Conservation (phyloP, 148 eudicot genomes). For the Salicornia ramosissima region DNA sequence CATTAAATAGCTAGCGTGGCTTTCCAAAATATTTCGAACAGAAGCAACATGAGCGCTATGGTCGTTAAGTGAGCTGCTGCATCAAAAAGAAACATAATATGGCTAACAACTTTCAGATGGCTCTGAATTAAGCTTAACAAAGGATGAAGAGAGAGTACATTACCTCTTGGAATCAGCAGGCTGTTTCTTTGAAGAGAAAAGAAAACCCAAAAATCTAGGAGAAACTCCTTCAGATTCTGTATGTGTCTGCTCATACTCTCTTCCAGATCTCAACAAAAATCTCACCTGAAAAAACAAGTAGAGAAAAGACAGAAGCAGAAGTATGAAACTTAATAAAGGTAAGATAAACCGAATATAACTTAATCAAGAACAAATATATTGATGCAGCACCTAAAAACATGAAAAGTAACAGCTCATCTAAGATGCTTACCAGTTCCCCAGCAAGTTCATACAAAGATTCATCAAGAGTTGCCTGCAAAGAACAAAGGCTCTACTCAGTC, state of each 20-base stretch:
- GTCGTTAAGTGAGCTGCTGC: constrained; percentile 73
- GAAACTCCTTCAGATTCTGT: constrained; percentile 65
- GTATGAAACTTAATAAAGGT: background rate
- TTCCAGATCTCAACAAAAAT: constrained; percentile 91
- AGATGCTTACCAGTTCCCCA: constrained; percentile 83
- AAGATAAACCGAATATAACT: background rate
- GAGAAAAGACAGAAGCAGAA: background rate
- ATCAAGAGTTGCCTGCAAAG: constrained; percentile 80
- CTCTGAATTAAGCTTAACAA: background rate
- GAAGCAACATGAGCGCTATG: constrained; percentile 84
- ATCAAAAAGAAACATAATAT: constrained; percentile 6
- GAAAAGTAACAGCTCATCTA: background rate
- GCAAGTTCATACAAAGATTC: constrained; percentile 97
- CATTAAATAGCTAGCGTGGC: constrained; percentile 94
- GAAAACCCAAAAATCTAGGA: constrained; percentile 73
- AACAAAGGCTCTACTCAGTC: constrained; percentile 22
- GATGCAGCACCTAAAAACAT: background rate
- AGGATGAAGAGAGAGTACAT: background rate
- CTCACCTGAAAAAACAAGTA: constrained; percentile 64
- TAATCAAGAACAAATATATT: no score
- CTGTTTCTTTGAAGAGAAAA: constrained; percentile 71
- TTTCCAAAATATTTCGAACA: constrained; percentile 85
- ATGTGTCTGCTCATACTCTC: constrained; percentile 68
- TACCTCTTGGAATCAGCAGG: constrained; percentile 69
- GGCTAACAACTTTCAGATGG: background rate